Evolutionary conservation across 345 rosid species (phyloP), one percentile per base, ranked within the genome.

Genomic region (Bretschneidera sinensis): DNA sequence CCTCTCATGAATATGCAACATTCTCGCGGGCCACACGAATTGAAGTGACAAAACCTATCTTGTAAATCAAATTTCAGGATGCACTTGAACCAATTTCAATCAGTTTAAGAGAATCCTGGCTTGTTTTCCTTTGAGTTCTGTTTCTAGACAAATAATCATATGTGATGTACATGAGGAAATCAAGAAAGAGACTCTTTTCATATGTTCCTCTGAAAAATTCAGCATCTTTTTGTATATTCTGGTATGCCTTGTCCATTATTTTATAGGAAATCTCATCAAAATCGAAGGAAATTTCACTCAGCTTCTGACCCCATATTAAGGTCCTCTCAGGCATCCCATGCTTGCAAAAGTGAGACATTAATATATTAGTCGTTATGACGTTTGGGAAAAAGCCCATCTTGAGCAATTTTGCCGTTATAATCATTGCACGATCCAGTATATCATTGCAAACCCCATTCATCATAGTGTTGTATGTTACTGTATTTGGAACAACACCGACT

Each of bases 301-400:
- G 69, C 78, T 76, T 83, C 81, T 78, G 84, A 58, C 75, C 78
- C 95, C 95, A 88, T 62, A 72, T 59, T 55, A 85, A 51, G 23
- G 87, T 60, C 76, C 70, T 85, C 61, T 83, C 78, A 5, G 89
- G 83, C 85, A 88, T 79, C 48, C 95, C 91, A 24, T 81, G 91
- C 77, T 73, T 83, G 81, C 65, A 81, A 54, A 79, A 83, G 18
- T 81, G 84, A 35, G 95, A 78, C 65, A 88, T 50, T 39, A 88
- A 65, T 17, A 74, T 62, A 57, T 88, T 88, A 54, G 62, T 61
- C 0, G 95, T 88, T 21, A 76, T 64, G 39, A 79, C 75, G 55
- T 88, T 78, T 25, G 95, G 91, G 65, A 78, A 60, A 66, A 85
- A 85, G 59, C 84, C 83, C 84, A 83, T 78, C 84, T 88, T 88